Percentiles rank a stretch among this genome's conserved stretches.
Conservation (phyloP, 2,329 filamentous ascomycete species). For the Rutstroemia sp. region DNA sequence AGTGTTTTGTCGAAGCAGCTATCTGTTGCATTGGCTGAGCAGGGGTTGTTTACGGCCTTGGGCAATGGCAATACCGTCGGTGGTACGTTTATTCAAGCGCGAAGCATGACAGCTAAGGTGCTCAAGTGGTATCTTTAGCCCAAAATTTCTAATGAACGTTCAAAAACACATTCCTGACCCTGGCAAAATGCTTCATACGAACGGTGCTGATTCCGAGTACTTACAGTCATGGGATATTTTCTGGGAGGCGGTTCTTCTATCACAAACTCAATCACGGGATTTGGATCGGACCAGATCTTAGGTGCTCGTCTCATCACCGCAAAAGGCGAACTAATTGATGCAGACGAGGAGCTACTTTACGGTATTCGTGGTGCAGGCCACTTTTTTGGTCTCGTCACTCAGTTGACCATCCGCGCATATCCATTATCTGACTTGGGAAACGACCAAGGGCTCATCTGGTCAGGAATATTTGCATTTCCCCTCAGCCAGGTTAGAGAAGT, state of each 20-base stretch:
- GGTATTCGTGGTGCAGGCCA: constrained; percentile 28
- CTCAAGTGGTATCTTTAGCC: too few species aligned
- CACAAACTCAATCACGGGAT: constrained; percentile 13
- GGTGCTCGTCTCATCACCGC: constrained; percentile 26
- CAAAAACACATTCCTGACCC: too few species aligned
- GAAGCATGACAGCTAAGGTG: too few species aligned
- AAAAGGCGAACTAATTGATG: constrained; percentile 20
- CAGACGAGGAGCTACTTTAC: constrained; percentile 23
- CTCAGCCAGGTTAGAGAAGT: constrained; percentile 24
- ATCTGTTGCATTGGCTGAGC: neutral
- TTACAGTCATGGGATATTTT: constrained; percentile 10
- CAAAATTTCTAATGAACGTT: too few species aligned
- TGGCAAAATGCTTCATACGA: too few species aligned
- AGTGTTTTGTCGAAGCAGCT: neutral
- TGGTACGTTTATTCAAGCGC: constrained; percentile 13
- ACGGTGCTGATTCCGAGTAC: too few species aligned
- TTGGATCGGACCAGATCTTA: constrained; percentile 23
- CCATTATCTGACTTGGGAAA: constrained; percentile 13
- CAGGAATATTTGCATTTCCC: constrained; percentile 26
- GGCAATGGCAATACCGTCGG: constrained; percentile 30
- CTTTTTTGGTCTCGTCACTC: constrained; percentile 28
- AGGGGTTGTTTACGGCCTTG: constrained; percentile 13
- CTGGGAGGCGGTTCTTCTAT: constrained; percentile 11
- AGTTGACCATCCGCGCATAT: constrained; percentile 23
- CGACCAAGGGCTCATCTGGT: constrained; percentile 21